Percentiles rank a stretch among this genome's conserved stretches.
These are phyloP conservation scores for Schoenoplectus tabernaemontani DNA, from an alignment of 202 grass and related monocot genomes.

Conservation along the genomic window DNA sequence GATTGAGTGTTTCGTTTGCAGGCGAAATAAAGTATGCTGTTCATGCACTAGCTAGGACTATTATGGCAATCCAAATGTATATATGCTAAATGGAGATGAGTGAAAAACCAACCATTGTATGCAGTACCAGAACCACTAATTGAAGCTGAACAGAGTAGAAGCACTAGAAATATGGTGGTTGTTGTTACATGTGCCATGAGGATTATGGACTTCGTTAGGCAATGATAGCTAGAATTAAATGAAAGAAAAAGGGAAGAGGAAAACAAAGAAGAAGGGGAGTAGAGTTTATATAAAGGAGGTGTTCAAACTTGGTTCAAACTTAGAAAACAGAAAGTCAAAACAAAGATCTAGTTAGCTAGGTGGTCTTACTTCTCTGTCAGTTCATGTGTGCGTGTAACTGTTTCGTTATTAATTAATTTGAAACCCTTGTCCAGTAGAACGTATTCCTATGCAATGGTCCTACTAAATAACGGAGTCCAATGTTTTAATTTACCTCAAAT, in stretches of 20 bases:
- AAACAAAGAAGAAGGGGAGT: not conserved
- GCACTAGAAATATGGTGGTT: not conserved
- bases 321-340: slow-evolving; percentile 10
- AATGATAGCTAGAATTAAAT: not conserved
- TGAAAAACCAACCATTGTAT: not conserved
- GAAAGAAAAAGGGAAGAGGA: not conserved
- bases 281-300: not conserved
- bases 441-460: not conserved
- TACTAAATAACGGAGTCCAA: slow-evolving; percentile 4
- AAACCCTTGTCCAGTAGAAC: not conserved
- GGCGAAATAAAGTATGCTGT: not conserved
- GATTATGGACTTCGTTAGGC: not conserved
- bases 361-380: slow-evolving; percentile 2
- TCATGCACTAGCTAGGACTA: not conserved
- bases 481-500: slow-evolving; percentile 10
- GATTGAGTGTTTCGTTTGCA: too few relatives aligned
- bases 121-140: not conserved
- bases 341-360: not conserved
- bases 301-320: not conserved
- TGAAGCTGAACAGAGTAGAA: not conserved
- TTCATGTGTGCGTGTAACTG: slow-evolving; percentile 12
- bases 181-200: not conserved
- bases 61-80: not conserved
- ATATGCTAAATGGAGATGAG: not conserved
- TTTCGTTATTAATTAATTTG: not conserved